A percentile compares a stretch with the other conserved stretches of the same genome.
Conservation (phyloP, 2,329 filamentous ascomycete genomes). For the Nemania serpens region DNA sequence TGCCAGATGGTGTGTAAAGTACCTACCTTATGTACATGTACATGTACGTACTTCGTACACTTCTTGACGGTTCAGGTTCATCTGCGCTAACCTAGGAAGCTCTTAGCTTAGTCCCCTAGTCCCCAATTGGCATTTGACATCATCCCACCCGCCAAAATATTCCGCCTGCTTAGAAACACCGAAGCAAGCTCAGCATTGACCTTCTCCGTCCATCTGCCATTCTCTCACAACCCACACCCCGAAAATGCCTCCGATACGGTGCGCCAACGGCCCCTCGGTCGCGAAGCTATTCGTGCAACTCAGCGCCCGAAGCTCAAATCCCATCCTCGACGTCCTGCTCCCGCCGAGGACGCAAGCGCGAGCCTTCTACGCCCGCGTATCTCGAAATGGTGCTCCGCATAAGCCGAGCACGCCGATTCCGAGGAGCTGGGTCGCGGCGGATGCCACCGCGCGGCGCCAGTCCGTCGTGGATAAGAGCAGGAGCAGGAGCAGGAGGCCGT, state of each 20-base stretch:
- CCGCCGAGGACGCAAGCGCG: constrained; percentile 33
- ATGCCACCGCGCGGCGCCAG: background rate
- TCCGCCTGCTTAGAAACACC: constrained; percentile 33
- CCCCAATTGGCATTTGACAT: constrained; percentile 32
- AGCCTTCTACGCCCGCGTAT: constrained; percentile 40
- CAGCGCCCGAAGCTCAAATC: constrained; percentile 29
- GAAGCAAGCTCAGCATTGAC: background rate
- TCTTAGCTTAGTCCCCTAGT: background rate
- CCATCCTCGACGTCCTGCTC: constrained; percentile 46
- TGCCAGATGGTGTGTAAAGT: too few species aligned
- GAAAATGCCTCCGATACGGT: constrained; percentile 39
- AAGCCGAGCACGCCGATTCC: constrained; percentile 9
- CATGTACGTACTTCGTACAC: too few species aligned
- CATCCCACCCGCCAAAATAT: constrained; percentile 34
- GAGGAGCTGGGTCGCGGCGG: constrained; percentile 7
- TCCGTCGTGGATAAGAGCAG: background rate
- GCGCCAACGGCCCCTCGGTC: constrained; percentile 44
- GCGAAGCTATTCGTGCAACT: constrained; percentile 43
- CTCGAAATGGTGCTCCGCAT: background rate
- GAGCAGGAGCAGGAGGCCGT: too few species aligned
- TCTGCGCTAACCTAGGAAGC: background rate
- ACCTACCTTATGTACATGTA: too few species aligned
- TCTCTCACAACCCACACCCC: background rate
- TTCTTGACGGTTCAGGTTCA: too few species aligned
- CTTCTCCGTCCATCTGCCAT: background rate